Conservation (phyloP, 306 rosid species). For the Casuarina equisetifolia region DNA sequence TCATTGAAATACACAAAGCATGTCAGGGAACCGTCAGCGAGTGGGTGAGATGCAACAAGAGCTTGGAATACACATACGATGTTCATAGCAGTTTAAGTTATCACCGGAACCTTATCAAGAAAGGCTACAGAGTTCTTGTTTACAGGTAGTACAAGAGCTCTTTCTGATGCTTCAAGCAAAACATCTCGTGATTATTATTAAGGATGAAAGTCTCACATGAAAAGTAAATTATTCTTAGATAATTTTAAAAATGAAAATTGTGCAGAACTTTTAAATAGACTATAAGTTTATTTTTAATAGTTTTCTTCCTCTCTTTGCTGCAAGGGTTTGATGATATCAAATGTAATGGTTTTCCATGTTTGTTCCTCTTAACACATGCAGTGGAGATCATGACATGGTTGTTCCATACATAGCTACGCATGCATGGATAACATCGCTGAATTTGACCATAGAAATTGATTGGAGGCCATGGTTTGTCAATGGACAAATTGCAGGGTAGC, state of each 20-base stretch:
- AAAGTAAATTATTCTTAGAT: too few species aligned
- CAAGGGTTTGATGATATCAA: too few species aligned
- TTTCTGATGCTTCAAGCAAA: too few species aligned
- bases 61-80: constrained; percentile 11
- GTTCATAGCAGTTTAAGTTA: constrained; percentile 19
- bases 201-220: not conserved
- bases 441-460: constrained; percentile 20
- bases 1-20: too few species aligned
- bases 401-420: constrained; percentile 37
- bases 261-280: too few species aligned
- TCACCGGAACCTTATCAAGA: constrained; percentile 27
- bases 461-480: constrained; percentile 51
- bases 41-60: constrained; percentile 33
- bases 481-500: constrained; percentile 49
- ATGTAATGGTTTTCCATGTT: not conserved
- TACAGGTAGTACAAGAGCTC: constrained; percentile 28
- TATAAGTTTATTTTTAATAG: too few species aligned
- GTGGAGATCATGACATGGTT: constrained; percentile 45
- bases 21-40: constrained; percentile 27
- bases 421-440: constrained; percentile 44
- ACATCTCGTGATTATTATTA: not conserved
- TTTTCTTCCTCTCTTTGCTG: too few species aligned
- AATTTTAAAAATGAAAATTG: too few species aligned
- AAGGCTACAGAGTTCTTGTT: constrained; percentile 29
- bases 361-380: constrained; percentile 9